These are phyloP conservation scores for Mycena venus DNA, from an alignment of 768 basidiomycete genomes.

Conservation along the genomic window DNA sequence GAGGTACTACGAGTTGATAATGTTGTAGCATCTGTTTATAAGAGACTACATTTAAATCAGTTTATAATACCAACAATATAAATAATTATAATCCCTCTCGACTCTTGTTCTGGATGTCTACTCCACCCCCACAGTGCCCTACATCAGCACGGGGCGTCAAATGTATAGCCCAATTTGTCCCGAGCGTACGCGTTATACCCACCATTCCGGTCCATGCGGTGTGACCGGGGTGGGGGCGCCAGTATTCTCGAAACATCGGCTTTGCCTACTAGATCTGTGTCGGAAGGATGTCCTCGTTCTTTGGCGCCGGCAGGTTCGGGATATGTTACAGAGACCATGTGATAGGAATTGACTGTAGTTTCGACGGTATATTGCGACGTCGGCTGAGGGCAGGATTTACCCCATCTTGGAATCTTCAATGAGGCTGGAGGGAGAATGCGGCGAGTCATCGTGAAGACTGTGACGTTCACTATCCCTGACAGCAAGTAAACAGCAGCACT, in stretches of 20 bases:
- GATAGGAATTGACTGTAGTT: constrained; percentile 35
- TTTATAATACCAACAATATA: no score
- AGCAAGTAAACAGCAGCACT: constrained; percentile 57
- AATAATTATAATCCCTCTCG: no score
- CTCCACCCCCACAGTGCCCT: neutral
- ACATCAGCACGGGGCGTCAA: constrained; percentile 25
- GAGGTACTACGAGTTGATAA: no score
- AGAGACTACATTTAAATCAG: no score
- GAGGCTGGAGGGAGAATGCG: constrained; percentile 36
- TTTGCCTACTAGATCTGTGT: neutral
- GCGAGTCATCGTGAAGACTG: constrained; percentile 49
- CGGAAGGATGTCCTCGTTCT: neutral
- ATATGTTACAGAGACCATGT: constrained; percentile 34
- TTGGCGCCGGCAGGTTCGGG: constrained; percentile 19
- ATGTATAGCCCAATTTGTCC: constrained; percentile 15
- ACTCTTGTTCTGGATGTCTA: no score
- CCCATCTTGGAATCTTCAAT: constrained; percentile 43
- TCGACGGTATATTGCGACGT: constrained; percentile 28
- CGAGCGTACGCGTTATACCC: constrained; percentile 31
- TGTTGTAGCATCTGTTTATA: no score
- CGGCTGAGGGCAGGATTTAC: constrained; percentile 40
- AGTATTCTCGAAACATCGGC: neutral
- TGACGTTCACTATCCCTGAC: constrained; percentile 54
- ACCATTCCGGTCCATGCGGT: constrained; percentile 24
- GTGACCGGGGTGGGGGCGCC: neutral